Evolutionary conservation across 768 basidiomycete genomes (phyloP).

Genomic region (Mycena floridula): DNA sequence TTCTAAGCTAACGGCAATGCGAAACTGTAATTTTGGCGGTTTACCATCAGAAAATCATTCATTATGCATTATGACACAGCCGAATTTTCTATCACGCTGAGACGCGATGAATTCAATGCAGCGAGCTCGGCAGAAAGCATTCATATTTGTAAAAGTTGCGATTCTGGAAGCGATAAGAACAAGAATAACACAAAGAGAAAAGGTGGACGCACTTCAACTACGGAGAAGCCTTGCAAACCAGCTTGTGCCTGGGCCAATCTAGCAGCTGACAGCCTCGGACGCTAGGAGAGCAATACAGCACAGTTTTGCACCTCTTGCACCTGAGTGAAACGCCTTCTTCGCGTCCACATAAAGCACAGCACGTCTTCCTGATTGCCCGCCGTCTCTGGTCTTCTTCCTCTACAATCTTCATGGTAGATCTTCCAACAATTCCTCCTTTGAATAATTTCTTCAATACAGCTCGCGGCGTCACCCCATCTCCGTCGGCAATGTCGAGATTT

Average conservation of each 20-base stretch:
- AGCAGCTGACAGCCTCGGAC: conserved; percentile 27
- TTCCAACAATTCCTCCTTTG: conserved; percentile 5
- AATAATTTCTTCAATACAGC: conserved; percentile 8
- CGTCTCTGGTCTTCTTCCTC: conserved; percentile 27
- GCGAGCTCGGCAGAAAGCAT: too few relatives aligned
- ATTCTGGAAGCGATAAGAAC: too few relatives aligned
- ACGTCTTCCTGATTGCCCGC: conserved; percentile 14
- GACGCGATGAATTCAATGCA: too few relatives aligned
- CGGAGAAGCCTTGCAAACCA: conserved; percentile 22
- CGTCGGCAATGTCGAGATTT: conserved; percentile 32
- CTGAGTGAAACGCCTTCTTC: conserved; percentile 19
- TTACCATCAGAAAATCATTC: too few relatives aligned
- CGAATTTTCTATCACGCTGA: too few relatives aligned
- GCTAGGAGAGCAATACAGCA: conserved; percentile 25
- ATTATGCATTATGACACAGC: too few relatives aligned
- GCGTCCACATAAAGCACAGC: conserved; percentile 30
- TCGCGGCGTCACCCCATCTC: conserved; percentile 28
- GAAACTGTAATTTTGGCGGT: too few relatives aligned
- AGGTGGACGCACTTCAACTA: too few relatives aligned
- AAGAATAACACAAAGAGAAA: too few relatives aligned
- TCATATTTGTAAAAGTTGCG: too few relatives aligned
- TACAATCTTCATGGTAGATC: conserved; percentile 12
- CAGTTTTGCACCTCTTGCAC: conserved; percentile 30
- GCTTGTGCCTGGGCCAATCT: conserved; percentile 37
- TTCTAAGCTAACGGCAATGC: too few relatives aligned